These are phyloP conservation scores for Aspergillus proliferans DNA, from an alignment of 2,329 filamentous ascomycete genomes.

Conservation along the genomic window DNA sequence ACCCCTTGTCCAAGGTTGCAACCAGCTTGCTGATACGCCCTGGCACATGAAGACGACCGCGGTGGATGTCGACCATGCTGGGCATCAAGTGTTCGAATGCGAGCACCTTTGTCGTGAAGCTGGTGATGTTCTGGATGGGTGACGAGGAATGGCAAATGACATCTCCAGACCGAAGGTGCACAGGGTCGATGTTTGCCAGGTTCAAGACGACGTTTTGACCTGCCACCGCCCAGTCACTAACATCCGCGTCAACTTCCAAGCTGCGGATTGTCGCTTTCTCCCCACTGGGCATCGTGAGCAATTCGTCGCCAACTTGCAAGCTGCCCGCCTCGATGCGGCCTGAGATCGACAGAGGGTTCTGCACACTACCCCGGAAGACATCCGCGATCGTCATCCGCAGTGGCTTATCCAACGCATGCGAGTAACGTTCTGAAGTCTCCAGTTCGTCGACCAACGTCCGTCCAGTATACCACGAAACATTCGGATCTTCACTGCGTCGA, in stretches of 20 bases:
- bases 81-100: slow-evolving; percentile 87
- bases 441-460: slow-evolving; percentile 75
- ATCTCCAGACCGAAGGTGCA: slow-evolving; percentile 76
- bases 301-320: slow-evolving; percentile 73
- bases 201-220: slow-evolving; percentile 85
- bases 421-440: slow-evolving; percentile 70
- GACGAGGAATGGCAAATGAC: slow-evolving; percentile 67
- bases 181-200: slow-evolving; percentile 74
- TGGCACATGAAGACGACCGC: slow-evolving; percentile 72
- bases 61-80: slow-evolving; percentile 81
- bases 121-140: slow-evolving; percentile 64
- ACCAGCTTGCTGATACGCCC: slow-evolving; percentile 67
- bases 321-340: slow-evolving; percentile 81
- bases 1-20: slow-evolving; percentile 71
- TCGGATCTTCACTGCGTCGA: slow-evolving; percentile 42
- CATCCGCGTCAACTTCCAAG: slow-evolving; percentile 67
- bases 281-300: slow-evolving; percentile 73
- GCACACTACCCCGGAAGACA: slow-evolving; percentile 71
- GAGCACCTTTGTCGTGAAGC: slow-evolving; percentile 75
- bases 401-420: slow-evolving; percentile 67
- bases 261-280: slow-evolving; percentile 77
- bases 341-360: slow-evolving; percentile 76
- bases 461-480: slow-evolving; percentile 72
- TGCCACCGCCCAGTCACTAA: slow-evolving; percentile 82
- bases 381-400: slow-evolving; percentile 83